A percentile compares a stretch with the other conserved stretches of the same genome.
These are phyloP conservation scores for Ophiostoma angusticollis DNA, from an alignment of 2,329 filamentous ascomycete genomes.

Conservation along the genomic window DNA sequence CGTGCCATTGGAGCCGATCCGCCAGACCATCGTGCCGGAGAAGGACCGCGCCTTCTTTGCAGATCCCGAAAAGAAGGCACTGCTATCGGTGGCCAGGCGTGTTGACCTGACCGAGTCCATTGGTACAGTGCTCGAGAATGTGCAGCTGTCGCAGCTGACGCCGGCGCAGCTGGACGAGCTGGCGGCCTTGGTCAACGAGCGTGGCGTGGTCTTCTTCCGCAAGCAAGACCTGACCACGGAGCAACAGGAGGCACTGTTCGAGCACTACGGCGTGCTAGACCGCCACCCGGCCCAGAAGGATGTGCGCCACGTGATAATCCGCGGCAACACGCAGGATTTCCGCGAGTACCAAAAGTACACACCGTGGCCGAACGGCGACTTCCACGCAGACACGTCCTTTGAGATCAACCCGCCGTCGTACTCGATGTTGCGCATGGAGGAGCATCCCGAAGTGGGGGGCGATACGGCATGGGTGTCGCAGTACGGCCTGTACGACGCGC, in stretches of 20 bases:
- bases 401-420: conserved; percentile 39
- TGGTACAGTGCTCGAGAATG: conserved; percentile 25
- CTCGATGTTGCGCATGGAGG: conserved; percentile 37
- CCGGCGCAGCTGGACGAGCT: conserved; percentile 36
- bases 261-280: conserved; percentile 35
- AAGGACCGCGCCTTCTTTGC: conserved; percentile 29
- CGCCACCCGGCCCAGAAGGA: conserved; percentile 33
- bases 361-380: conserved; percentile 32
- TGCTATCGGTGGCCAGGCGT: conserved; percentile 25
- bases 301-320: conserved; percentile 29
- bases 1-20: conserved; percentile 26
- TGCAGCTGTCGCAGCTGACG: conserved; percentile 31
- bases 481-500: conserved; percentile 31
- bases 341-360: conserved; percentile 32
- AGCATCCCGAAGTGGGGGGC: conserved; percentile 32
- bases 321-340: conserved; percentile 31
- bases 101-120: conserved; percentile 31
- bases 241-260: conserved; percentile 30
- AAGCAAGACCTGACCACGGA: conserved; percentile 33
- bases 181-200: conserved; percentile 32
- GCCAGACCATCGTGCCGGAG: conserved; percentile 19
- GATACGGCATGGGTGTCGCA: conserved; percentile 36
- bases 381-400: conserved; percentile 37
- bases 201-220: conserved; percentile 36
- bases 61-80: conserved; percentile 30